Base-by-base conservation (phyloP, 345 rosid species). In the Camelina hispida region DNA sequence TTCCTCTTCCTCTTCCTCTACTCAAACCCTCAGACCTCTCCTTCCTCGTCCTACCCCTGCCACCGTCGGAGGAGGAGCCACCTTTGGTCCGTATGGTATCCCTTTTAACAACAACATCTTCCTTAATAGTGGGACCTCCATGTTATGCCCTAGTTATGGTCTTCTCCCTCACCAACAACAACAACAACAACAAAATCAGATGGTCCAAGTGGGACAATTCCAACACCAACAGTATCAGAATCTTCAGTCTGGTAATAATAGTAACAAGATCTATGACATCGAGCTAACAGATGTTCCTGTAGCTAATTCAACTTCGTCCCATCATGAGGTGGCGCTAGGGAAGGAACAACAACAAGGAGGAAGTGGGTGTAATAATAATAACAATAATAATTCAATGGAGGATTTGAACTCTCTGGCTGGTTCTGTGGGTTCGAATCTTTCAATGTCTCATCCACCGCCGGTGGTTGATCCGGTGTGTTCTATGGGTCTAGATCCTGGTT, bases 1-100 rank as follows among this genome's bases (percentile, higher is more conserved):
- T 25, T 83, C 87, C 0, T 82, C 87, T 0, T 75, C 87, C 1
- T 79, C 86, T 6, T 85, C 89, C 3, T 76, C 87, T 0, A 69
- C 89, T 3, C 89, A 84, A 66, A 87, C 84, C 51, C 89, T 93
- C 46, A 87, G 98, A 47, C 98, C 97, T n/a, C 78, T 93, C 65
- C 97, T 93, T 37, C 98, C 97, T 55, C 93, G 97, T 2, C 98
- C 98, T 1, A 68, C 96, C 0, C 84, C 83, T 13, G 11, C 61
- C 32, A 66, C 78, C 2, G 37, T 11, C 5, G 50, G 32, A 61
- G 66, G 66, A 23, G 52, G 60, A 25, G 62, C 79, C 6, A 32
- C 80, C 12, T 54, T 53, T 30, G 34, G 48, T 11, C 84, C 84
- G 0, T 75, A 66, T 66, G 80, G 78, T 22, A 23, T 72, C 0